Base-by-base conservation (phyloP, 129 eudicot genomes). In the Helichrysum umbraculigerum region DNA sequence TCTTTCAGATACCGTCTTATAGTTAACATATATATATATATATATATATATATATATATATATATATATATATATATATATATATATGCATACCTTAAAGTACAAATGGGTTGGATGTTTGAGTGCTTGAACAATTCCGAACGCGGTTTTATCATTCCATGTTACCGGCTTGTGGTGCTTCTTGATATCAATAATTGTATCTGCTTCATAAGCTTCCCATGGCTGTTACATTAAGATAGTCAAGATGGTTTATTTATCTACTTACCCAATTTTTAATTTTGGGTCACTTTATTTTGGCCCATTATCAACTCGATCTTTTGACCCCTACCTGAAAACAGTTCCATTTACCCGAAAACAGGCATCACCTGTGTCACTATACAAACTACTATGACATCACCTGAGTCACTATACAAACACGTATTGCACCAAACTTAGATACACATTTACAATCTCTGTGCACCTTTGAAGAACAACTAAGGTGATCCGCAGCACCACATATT, bases 371-470 rank as follows among this genome's bases (percentile, higher is more conserved):
- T 95, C 99, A 83, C 78, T 85, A 41, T 79, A 95, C 86, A 95
- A 80, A 68, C 81, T 83, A 69, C 89, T 79, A 78, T 91, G 97
- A 73, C 99, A 90, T 83, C 19, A 87, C 87, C 79, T 95, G 97
- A 0, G 90, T 84, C 97, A 95, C 72, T 89, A 86, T 17, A 95
- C 88, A 75, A 73, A 91, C 84, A 71, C 88, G 87, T 73, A 86
- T 86, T 60, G 77, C 85, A 30, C 97, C 95, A 68, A 76, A 20
- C 99, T 91, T 95, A n/a, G 97, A 83, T 2, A 88, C 92, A 82
- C 94, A 87, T 78, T 95, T 91, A 84, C 99, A 95, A 73, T 95
- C 99, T 79, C 89, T 88, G 68, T 82, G 96, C 51, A 97, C 96
- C 71, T 82, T 89, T 57, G 88, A 68, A 15, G 95, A 91, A 72